Evolutionary conservation across 2,329 filamentous ascomycete genomes (phyloP).

Genomic region (Tolypocladium capitatum): DNA sequence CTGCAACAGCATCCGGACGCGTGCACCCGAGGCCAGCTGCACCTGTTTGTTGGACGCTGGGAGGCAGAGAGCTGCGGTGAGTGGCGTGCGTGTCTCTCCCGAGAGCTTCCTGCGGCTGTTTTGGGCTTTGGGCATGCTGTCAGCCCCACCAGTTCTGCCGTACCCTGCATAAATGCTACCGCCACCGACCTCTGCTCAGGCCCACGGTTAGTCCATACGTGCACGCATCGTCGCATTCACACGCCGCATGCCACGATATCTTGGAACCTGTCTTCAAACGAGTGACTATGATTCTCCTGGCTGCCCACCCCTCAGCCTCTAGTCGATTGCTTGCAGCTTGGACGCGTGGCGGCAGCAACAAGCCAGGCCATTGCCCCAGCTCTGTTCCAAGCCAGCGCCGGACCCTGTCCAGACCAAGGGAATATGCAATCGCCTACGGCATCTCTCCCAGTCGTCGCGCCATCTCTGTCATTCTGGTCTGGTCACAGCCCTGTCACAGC

Average conservation of each 20-base stretch:
- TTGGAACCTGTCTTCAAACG: background rate
- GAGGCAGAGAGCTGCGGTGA: background rate
- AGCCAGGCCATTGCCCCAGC: background rate
- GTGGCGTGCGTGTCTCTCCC: background rate
- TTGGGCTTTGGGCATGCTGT: no score
- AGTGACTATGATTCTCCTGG: background rate
- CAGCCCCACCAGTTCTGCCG: no score
- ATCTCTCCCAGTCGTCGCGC: conserved; percentile 1
- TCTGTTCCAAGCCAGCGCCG: background rate
- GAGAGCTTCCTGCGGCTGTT: background rate
- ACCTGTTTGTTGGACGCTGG: background rate
- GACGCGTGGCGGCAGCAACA: background rate
- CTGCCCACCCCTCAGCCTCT: background rate
- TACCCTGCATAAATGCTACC: no score
- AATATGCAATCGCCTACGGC: background rate
- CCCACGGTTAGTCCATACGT: background rate
- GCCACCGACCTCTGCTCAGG: background rate
- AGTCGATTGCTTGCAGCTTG: background rate
- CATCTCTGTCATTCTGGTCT: conserved; percentile 2
- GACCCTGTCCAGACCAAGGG: background rate
- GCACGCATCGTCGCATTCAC: background rate
- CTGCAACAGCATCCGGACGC: conserved; percentile 1
- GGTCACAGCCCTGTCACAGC: no score
- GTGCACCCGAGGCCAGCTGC: background rate
- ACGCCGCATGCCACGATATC: background rate